Conservation (phyloP, 78 protist genomes). For the Cavenderia fasciculata region DNA sequence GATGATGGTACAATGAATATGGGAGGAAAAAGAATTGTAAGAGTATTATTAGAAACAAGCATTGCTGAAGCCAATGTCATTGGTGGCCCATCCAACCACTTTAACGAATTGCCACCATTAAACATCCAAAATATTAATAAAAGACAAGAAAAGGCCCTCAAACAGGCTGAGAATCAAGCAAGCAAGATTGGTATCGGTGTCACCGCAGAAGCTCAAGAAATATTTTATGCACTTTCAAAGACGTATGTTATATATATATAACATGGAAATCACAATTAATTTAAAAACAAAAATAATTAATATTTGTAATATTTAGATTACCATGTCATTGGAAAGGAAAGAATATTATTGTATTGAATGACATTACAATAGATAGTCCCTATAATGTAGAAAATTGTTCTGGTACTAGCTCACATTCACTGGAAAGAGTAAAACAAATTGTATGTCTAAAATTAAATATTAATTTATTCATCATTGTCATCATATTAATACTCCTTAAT, state of each 20-base stretch:
- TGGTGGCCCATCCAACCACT: neutral
- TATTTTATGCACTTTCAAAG: constrained; percentile 47
- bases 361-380: constrained; percentile 63
- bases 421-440: constrained; percentile 65
- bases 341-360: constrained; percentile 60
- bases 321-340: constrained; percentile 72
- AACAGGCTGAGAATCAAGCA: constrained; percentile 27
- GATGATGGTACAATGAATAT: constrained; percentile 41
- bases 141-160: constrained; percentile 26
- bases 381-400: constrained; percentile 64
- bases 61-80: constrained; percentile 36
- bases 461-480: neutral
- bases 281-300: too few relatives aligned
- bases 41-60: constrained; percentile 49
- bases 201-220: constrained; percentile 66
- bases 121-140: constrained; percentile 25
- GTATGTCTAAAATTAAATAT: constrained; percentile 1
- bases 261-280: too few relatives aligned
- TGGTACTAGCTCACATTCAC: constrained; percentile 21
- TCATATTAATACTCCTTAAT: neutral
- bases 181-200: constrained; percentile 59
- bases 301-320: too few relatives aligned
- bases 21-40: constrained; percentile 34
- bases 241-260: constrained; percentile 18
- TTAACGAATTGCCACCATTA: constrained; percentile 36